Evolutionary conservation across 2,329 filamentous ascomycete genomes (phyloP), one percentile per base, ranked within the genome.

Genomic region (Sporothrix variecibatus): DNA sequence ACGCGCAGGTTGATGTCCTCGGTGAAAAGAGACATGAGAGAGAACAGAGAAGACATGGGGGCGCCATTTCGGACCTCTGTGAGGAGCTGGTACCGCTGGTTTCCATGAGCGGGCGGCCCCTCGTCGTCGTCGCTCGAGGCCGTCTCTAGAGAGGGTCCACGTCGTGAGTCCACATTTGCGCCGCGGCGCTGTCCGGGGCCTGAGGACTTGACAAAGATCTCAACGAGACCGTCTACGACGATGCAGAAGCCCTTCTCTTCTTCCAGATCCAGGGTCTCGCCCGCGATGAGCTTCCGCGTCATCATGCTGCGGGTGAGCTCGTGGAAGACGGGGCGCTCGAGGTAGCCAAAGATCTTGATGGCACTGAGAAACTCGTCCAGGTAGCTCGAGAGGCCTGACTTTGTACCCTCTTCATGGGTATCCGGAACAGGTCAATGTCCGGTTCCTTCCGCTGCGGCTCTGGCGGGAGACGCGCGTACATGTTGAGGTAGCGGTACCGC

Each of bases 241-340:
- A 99, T 87, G 81, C 96, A 99, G 79, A 99, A 99, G 0, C 96
- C 96, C 79, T 99, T 97, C 80, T 99, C 96, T 81, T 99, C 96
- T 82, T 99, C 96, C 43, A 99, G 86, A 77, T 98, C 91, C 78
- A 99, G 86, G 0, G 96, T 99, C 83, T 99, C 96, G 40, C 96
- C 96, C 5, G 96, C 95, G 79, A 98, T 97, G 69, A 99, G 87
- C 83, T 98, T 98, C 78, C 94, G 88, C 26, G 97, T 99, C 84
- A 99, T 96, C 96, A 99, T 99, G 75, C 95, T 98, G 75, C 96
- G 88, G 0, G 96, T 99, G 78, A 99, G 88, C 83, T 99, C 96
- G 80, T 99, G 97, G 80, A 99, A 99, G 58, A 99, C 96, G 0
- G 96, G 94, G 34, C 96, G 90, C 81, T 99, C 96, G 60, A 99